These are phyloP conservation scores for Schoenoplectus triqueter DNA, from an alignment of 202 grass and related monocot species.

Conservation along the genomic window DNA sequence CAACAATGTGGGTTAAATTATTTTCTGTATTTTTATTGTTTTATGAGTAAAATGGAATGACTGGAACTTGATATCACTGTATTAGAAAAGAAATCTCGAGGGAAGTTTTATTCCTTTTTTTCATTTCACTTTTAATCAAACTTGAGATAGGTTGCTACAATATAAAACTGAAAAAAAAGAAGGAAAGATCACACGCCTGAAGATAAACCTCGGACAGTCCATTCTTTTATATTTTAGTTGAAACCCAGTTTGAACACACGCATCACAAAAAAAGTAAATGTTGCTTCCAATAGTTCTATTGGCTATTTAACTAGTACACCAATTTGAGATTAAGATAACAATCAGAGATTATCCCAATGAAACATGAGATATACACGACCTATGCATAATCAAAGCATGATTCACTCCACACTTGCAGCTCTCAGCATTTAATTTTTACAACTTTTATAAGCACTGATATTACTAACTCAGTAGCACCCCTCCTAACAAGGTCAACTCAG, in stretches of 20 bases:
- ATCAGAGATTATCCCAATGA: background rate
- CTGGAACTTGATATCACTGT: background rate
- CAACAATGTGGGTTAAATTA: background rate
- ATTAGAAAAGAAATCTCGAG: background rate
- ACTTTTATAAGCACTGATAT: background rate
- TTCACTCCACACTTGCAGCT: background rate
- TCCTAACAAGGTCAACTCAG: constrained; percentile 17
- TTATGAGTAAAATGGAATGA: no score
- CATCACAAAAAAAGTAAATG: background rate
- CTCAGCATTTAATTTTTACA: constrained; percentile 22
- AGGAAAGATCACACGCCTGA: background rate
- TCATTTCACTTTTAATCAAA: no score
- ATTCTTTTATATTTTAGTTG: background rate
- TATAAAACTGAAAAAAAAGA: no score
- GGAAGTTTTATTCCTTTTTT: no score
- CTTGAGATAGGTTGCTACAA: no score
- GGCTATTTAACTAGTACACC: background rate
- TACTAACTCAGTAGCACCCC: background rate
- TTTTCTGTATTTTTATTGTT: background rate
- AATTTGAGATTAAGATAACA: constrained; percentile 16
- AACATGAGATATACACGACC: constrained; percentile 2
- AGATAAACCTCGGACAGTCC: background rate
- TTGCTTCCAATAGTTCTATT: background rate
- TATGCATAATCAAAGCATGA: background rate
- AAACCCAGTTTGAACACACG: background rate